Evolutionary conservation across 2,329 filamentous ascomycete genomes (phyloP), one percentile per base, ranked within the genome.

Genomic region (Lasiodiplodia theobromae): DNA sequence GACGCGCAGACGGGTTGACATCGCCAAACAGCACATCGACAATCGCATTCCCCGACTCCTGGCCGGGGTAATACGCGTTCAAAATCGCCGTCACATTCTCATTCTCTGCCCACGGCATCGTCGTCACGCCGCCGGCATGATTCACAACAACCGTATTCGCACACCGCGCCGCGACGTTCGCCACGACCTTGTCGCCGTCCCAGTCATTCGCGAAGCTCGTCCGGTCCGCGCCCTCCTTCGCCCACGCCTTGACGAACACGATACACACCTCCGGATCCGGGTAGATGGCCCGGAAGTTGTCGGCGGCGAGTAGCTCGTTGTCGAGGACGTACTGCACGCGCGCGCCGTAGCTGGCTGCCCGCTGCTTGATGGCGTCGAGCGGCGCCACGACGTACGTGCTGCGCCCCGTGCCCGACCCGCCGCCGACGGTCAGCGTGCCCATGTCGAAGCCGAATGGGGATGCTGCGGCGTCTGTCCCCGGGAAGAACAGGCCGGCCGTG

Each of bases 201-300:
- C 80, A 83, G 72, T 84, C 82, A n/a, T 78, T 73, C 21, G 76
- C 73, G 7, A 85, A 74, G 5, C 74, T 73, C 68, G 86, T 21
- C 16, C 63, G 2, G 71, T 93, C 91, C 52, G 92, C 87, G 73
- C 92, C 90, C 75, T 93, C 91, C 60, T 90, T 91, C 0, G 90
- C 92, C 67, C 91, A 93, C 37, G 89, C 90, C 72, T 93, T 93
- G 2, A 92, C 76, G 0, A 66, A 66, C 10, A 66, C 63, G 23
- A 66, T 23, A 23, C 63, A 66, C 31, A 47, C 63, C 1, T 66
- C 63, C 34, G 21, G 57, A 7, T 28, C n/a, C 12, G 38, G 28
- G 10, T 25, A 47, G 18, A 66, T 88, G 88, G 67, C 81, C 77
- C 91, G 90, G 93, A 2, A 93, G 85, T 76, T 92, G 87, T 65